Base-by-base conservation (phyloP, 352 stramenopile species). In the Globisporangium parvum region DNA sequence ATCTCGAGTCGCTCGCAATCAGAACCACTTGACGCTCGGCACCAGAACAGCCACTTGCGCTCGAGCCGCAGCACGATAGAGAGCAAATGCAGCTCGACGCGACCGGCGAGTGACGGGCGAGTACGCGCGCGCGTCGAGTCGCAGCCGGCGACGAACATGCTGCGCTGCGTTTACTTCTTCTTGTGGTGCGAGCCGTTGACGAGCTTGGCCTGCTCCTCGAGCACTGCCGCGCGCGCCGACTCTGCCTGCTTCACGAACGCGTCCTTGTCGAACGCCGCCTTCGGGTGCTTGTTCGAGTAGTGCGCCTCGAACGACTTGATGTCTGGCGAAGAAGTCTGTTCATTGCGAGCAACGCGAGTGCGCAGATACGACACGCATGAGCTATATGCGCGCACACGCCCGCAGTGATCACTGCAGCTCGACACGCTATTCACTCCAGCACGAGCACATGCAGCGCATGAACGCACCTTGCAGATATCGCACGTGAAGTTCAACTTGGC, bases 401-500 rank as follows among this genome's bases (percentile, higher is more conserved):
- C 31, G 33, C n/a, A 58, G 17, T 57, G 17, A 52, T 20, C 47
- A 47, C 31, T 37, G 31, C 6, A 12, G 31, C 31, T 12, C 5
- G 31, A 37, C 12, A 35, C 23, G 10, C 23, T 50, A 10, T 8
- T 31, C 20, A 48, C 14, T 31, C 21, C 47, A n/a, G 28, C 52
- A 26, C 18, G 8, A 58, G 6, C 33, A 28, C 18, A 48, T 20
- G 20, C n/a, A 11, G 21, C 18, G 49, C 48, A 24, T 1, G 37
- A 37, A 62, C 68, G 47, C 67, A 85, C 75, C 74, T 78, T 85
- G 74, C 76, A 87, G 52, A 87, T 71, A 39, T 82, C 69, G 49
- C 76, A 87, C 52, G 73, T 85, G 47, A 85, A 87, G 65, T 85
- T 87, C n/a, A 87, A 60, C 57, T 82, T 84, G 18, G 74, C 65